Evolutionary conservation across 1,284 basidiomycete genomes (phyloP).

Genomic region (Heterobasidion irregulare): DNA sequence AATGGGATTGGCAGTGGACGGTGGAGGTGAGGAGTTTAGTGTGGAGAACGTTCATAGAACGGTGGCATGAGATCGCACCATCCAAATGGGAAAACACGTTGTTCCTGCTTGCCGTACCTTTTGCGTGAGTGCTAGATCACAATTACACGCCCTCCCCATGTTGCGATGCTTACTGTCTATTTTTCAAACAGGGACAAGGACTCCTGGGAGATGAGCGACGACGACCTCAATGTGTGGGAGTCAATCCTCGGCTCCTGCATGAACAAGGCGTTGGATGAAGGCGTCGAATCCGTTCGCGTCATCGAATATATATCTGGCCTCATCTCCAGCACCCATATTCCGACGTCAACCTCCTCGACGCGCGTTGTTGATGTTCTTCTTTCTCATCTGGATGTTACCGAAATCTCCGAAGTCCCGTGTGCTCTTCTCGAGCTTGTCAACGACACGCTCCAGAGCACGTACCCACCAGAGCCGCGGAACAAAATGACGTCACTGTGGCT

Average conservation of each 20-base stretch:
- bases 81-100: constrained; percentile 44
- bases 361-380: constrained; percentile 55
- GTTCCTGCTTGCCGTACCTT: constrained; percentile 53
- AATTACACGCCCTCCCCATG: background rate
- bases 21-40: constrained; percentile 31
- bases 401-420: constrained; percentile 32
- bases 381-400: constrained; percentile 39
- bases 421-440: constrained; percentile 46
- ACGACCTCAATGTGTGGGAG: constrained; percentile 53
- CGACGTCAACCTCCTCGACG: constrained; percentile 31
- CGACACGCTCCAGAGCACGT: constrained; percentile 48
- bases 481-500: constrained; percentile 52
- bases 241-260: constrained; percentile 40
- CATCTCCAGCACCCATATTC: constrained; percentile 35
- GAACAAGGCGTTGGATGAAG: constrained; percentile 49
- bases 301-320: constrained; percentile 44
- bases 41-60: constrained; percentile 46
- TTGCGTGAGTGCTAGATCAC: constrained; percentile 34
- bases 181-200: constrained; percentile 28
- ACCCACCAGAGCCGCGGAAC: constrained; percentile 53
- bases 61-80: constrained; percentile 36
- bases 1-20: constrained; percentile 27
- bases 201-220: constrained; percentile 44
- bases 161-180: constrained; percentile 6
- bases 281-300: constrained; percentile 40